A percentile compares a stretch with the other conserved stretches of the same genome.
phyloP scores from a whole-genome alignment of 2,329 filamentous ascomycete genomes.

The Ascochyta pisi region DNA sequence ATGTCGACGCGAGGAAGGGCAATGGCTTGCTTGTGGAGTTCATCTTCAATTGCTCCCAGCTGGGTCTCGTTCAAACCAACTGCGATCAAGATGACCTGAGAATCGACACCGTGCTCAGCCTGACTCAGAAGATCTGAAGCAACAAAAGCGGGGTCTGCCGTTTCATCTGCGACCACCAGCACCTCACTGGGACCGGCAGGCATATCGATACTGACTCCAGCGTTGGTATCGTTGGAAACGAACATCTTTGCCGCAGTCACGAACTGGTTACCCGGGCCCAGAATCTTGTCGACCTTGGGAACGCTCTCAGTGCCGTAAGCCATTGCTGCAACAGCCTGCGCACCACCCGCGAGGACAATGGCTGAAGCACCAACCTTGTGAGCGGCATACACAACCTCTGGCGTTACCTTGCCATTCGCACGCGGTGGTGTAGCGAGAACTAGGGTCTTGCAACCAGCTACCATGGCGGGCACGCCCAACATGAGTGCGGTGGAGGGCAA shows the following conservation, averaged over 20 bases:
- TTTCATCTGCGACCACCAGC: constrained; percentile 89
- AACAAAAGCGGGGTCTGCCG: constrained; percentile 90
- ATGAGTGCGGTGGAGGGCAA: constrained; percentile 96
- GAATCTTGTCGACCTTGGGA: constrained; percentile 97
- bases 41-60: constrained; percentile 84
- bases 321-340: constrained; percentile 94
- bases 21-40: constrained; percentile 85
- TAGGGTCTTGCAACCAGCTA: constrained; percentile 94
- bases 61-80: constrained; percentile 77
- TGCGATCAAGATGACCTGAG: constrained; percentile 90
- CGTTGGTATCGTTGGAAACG: constrained; percentile 95
- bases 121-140: constrained; percentile 94
- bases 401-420: constrained; percentile 86
- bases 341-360: constrained; percentile 93
- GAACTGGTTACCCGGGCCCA: constrained; percentile 97
- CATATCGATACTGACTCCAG: constrained; percentile 97
- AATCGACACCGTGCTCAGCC: constrained; percentile 95
- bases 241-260: constrained; percentile 99
- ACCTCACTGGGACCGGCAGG: constrained; percentile 96
- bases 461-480: constrained; percentile 97
- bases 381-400: constrained; percentile 95
- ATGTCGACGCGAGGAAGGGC: constrained; percentile 91
- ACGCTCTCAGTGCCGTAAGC: constrained; percentile 96
- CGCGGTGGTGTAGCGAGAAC: constrained; percentile 91
- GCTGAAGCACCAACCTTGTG: constrained; percentile 96